Conservation (phyloP, 768 basidiomycete genomes). For the Terana coerulea region DNA sequence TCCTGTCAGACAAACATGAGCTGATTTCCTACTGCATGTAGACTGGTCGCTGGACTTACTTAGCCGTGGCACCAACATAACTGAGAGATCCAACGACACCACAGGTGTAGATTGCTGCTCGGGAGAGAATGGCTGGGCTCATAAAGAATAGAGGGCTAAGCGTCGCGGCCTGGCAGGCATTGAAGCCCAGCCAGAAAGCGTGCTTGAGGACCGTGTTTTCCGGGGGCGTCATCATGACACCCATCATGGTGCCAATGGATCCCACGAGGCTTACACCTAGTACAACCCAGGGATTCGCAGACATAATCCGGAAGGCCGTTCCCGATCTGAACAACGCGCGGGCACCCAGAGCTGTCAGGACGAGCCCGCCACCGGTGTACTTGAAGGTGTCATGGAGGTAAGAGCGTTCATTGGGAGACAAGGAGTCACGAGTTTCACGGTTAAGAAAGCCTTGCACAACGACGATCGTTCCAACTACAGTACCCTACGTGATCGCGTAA, state of each 20-base stretch:
- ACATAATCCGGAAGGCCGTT: slow-evolving; percentile 68
- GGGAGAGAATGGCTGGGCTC: slow-evolving; percentile 77
- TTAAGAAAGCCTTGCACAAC: slow-evolving; percentile 65
- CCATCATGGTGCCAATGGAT: slow-evolving; percentile 84
- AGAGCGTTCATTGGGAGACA: slow-evolving; percentile 58
- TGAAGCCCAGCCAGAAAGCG: slow-evolving; percentile 81
- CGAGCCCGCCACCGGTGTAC: slow-evolving; percentile 80
- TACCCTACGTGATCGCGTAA: slow-evolving; percentile 39
- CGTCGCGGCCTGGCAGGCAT: slow-evolving; percentile 81
- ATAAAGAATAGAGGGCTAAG: slow-evolving; percentile 89
- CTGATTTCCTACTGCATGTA: neutral
- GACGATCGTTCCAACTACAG: slow-evolving; percentile 68
- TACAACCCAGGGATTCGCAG: slow-evolving; percentile 84
- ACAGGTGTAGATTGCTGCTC: slow-evolving; percentile 84
- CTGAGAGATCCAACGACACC: slow-evolving; percentile 84
- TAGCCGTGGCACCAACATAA: slow-evolving; percentile 87
- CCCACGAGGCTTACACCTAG: slow-evolving; percentile 78
- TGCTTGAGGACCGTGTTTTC: slow-evolving; percentile 77
- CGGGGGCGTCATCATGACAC: slow-evolving; percentile 72
- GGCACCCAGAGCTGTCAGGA: slow-evolving; percentile 74
- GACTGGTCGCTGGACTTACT: slow-evolving; percentile 33
- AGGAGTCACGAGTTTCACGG: slow-evolving; percentile 69
- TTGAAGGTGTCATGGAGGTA: slow-evolving; percentile 77
- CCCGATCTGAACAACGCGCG: slow-evolving; percentile 72
- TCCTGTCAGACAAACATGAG: slow-evolving; percentile 35